Percentiles rank a stretch among this genome's conserved stretches.
Conservation (phyloP, 805 yeast genomes). For the Candida dendrica region DNA sequence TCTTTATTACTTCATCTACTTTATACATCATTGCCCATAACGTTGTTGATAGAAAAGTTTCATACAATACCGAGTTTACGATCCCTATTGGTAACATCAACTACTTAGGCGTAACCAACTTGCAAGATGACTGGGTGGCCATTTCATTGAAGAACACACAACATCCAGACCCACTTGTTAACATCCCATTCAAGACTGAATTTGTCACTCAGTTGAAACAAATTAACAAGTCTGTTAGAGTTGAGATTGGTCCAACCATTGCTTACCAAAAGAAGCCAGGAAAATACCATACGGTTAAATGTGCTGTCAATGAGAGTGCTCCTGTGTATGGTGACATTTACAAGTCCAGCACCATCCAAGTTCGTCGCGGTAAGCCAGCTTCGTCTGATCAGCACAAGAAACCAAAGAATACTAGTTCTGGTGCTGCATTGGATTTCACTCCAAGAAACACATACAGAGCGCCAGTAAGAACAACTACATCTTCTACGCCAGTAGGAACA, state of each 20-base stretch:
- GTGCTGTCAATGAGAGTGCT: slow-evolving; percentile 52
- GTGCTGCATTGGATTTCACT: slow-evolving; percentile 20
- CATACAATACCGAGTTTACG: slow-evolving; percentile 55
- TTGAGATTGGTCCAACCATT: slow-evolving; percentile 65
- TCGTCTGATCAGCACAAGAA: slow-evolving; percentile 62
- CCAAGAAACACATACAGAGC: slow-evolving; percentile 18
- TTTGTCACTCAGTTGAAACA: slow-evolving; percentile 66
- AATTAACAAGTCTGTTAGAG: slow-evolving; percentile 46
- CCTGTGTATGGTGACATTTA: slow-evolving; percentile 67
- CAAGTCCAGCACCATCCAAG: slow-evolving; percentile 83
- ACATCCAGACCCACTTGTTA: slow-evolving; percentile 74
- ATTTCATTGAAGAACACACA: slow-evolving; percentile 26
- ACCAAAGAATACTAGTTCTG: slow-evolving; percentile 49
- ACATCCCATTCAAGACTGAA: slow-evolving; percentile 85
- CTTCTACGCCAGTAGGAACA: no score
- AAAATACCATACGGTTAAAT: slow-evolving; percentile 63
- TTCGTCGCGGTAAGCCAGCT: slow-evolving; percentile 72
- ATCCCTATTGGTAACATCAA: slow-evolving; percentile 54
- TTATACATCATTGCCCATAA: slow-evolving; percentile 71
- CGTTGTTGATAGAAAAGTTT: slow-evolving; percentile 53
- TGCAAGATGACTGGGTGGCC: slow-evolving; percentile 93
- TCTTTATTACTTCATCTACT: slow-evolving; percentile 55
- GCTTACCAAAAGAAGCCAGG: slow-evolving; percentile 90
- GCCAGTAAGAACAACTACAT: slow-evolving; percentile 9
- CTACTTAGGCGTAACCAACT: slow-evolving; percentile 59